phyloP scores from a whole-genome alignment of 805 yeast genomes.

The Sugiyamaella marilandica region DNA sequence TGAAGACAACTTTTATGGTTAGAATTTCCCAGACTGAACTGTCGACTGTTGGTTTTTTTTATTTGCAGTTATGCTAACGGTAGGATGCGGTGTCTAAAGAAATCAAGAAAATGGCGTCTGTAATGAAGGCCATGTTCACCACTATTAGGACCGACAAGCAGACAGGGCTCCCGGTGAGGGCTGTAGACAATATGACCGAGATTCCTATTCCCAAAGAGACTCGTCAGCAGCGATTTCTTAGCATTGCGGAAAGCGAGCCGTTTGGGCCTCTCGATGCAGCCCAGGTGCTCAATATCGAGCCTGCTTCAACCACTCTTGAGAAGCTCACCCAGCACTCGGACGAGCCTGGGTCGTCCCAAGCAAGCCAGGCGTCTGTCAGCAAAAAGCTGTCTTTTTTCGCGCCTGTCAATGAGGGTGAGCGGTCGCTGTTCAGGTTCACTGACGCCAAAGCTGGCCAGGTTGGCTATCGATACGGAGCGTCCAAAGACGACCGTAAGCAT shows the following conservation, averaged over 20 bases:
- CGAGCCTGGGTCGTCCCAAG: constrained; percentile 34
- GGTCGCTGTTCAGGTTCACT: constrained; percentile 66
- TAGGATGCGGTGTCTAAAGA: constrained; percentile 52
- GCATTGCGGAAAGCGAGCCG: constrained; percentile 91
- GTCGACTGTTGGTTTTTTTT: constrained; percentile 21
- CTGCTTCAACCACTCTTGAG: constrained; percentile 76
- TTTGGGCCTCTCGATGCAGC: constrained; percentile 97
- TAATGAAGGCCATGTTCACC: constrained; percentile 80
- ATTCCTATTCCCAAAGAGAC: constrained; percentile 87
- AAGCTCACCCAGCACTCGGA: constrained; percentile 43
- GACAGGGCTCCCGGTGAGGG: constrained; percentile 27
- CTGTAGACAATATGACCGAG: constrained; percentile 83
- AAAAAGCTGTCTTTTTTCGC: constrained; percentile 43
- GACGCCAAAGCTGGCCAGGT: constrained; percentile 76
- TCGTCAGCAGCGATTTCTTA: constrained; percentile 71
- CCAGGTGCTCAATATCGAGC: constrained; percentile 69
- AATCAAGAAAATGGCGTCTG: constrained; percentile 50
- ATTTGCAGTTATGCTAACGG: constrained; percentile 12
- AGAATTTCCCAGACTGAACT: constrained; percentile 26
- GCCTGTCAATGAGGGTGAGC: constrained; percentile 61
- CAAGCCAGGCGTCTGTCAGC: constrained; percentile 23
- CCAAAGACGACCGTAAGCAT: constrained; percentile 81
- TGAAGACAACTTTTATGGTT: constrained; percentile 65
- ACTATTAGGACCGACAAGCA: constrained; percentile 16
- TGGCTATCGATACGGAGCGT: constrained; percentile 89